Conservation (phyloP, 768 basidiomycete species). For the Russula lepida region DNA sequence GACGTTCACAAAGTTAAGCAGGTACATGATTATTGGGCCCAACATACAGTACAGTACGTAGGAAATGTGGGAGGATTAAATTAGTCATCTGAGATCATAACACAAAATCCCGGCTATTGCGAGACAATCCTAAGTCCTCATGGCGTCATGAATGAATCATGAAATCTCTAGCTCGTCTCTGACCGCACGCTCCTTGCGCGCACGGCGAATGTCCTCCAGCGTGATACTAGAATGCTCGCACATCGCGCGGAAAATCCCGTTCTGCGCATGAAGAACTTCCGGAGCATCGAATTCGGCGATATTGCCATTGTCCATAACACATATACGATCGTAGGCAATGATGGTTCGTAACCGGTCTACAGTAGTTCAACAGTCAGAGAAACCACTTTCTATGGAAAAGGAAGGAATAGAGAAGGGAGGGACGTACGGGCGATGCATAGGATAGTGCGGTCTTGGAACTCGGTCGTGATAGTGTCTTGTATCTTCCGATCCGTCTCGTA, state of each 20-base stretch:
- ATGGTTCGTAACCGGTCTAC: constrained; percentile 80
- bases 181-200: constrained; percentile 25
- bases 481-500: constrained; percentile 88
- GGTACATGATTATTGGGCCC: no score
- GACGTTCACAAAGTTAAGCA: no score
- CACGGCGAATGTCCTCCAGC: constrained; percentile 53
- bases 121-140: neutral
- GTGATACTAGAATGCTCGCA: constrained; percentile 75
- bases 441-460: constrained; percentile 79
- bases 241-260: constrained; percentile 79
- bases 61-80: no score
- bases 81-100: no score
- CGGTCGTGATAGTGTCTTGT: constrained; percentile 78
- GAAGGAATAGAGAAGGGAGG: neutral
- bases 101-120: neutral
- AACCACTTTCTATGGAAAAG: neutral
- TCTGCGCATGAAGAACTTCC: constrained; percentile 44
- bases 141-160: neutral
- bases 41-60: no score
- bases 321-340: constrained; percentile 80
- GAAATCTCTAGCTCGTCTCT: neutral
- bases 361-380: neutral
- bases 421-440: constrained; percentile 78
- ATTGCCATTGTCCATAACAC: constrained; percentile 74
- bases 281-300: constrained; percentile 87